A percentile compares a stretch with the other conserved stretches of the same genome.
Evolutionary conservation across 1,284 basidiomycete species (phyloP).

Genomic region (Grifola frondosa): DNA sequence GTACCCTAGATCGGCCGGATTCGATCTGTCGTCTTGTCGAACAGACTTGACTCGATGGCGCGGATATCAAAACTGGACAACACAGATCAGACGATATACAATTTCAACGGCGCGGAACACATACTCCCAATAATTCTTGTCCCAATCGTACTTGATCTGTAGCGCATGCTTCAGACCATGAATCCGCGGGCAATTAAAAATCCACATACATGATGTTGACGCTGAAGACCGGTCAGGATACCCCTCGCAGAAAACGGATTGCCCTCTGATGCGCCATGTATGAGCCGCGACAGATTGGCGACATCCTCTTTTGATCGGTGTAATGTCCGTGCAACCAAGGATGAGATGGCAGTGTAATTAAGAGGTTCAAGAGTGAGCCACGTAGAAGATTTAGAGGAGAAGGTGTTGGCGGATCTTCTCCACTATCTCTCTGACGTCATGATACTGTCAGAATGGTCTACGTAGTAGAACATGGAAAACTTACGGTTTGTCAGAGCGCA

Average conservation of each 20-base stretch:
- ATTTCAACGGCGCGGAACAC: constrained; percentile 24
- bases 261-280: constrained; percentile 57
- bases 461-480: constrained; percentile 2
- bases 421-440: constrained; percentile 43
- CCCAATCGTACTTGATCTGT: constrained; percentile 61
- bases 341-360: constrained; percentile 51
- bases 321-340: constrained; percentile 59
- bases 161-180: not conserved
- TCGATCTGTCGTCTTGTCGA: constrained; percentile 48
- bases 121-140: constrained; percentile 61
- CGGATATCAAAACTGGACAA: constrained; percentile 51
- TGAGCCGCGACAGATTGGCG: constrained; percentile 49
- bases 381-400: constrained; percentile 54
- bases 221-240: constrained; percentile 56
- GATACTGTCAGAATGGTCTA: not conserved
- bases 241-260: constrained; percentile 68
- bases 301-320: constrained; percentile 60
- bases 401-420: constrained; percentile 56
- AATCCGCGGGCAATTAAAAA: not conserved
- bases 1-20: constrained; percentile 63
- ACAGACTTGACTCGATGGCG: constrained; percentile 52
- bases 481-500: constrained; percentile 59
- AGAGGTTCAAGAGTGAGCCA: constrained; percentile 68
- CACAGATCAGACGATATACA: not conserved
- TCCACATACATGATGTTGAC: constrained; percentile 50